phyloP scores from a whole-genome alignment of 2,329 filamentous ascomycete genomes.

The Xylaria sp. region DNA sequence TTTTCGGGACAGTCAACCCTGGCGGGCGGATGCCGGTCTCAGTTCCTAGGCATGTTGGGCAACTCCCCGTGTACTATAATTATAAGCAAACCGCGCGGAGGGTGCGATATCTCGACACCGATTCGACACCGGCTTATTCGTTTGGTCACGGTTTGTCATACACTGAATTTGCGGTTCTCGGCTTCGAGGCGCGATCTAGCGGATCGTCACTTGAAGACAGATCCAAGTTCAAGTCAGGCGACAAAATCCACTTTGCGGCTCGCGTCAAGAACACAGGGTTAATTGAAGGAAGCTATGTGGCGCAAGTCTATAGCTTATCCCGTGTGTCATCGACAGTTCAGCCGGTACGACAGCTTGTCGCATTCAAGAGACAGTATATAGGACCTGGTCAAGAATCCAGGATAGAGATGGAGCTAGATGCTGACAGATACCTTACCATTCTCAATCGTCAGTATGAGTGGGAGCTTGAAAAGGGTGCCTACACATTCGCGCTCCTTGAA shows the following conservation, averaged over 20 bases:
- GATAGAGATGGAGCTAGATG: slow-evolving; percentile 46
- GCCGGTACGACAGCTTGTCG: slow-evolving; percentile 50
- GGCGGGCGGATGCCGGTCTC: slow-evolving; percentile 44
- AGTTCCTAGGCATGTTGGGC: slow-evolving; percentile 43
- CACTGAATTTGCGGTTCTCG: slow-evolving; percentile 38
- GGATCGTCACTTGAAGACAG: not conserved
- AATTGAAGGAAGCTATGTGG: slow-evolving; percentile 46
- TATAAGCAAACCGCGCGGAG: slow-evolving; percentile 40
- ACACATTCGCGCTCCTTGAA: slow-evolving; percentile 49
- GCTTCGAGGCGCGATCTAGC: slow-evolving; percentile 35
- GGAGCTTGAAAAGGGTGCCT: slow-evolving; percentile 50
- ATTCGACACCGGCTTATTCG: slow-evolving; percentile 40
- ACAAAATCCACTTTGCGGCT: slow-evolving; percentile 45
- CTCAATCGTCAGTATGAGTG: slow-evolving; percentile 50
- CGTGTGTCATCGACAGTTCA: slow-evolving; percentile 49
- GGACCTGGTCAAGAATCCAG: slow-evolving; percentile 39
- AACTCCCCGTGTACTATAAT: slow-evolving; percentile 45
- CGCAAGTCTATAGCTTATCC: slow-evolving; percentile 49
- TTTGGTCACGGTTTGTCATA: slow-evolving; percentile 47
- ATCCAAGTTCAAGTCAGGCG: slow-evolving; percentile 30
- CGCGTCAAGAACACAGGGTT: slow-evolving; percentile 44
- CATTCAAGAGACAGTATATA: slow-evolving; percentile 49
- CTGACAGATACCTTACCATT: slow-evolving; percentile 49
- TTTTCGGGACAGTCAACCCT: slow-evolving; percentile 43
- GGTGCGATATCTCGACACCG: slow-evolving; percentile 41